Evolutionary conservation across 2,329 filamentous ascomycete genomes (phyloP), one percentile per base, ranked within the genome.

Genomic region (Xylariomycetidae sp.): DNA sequence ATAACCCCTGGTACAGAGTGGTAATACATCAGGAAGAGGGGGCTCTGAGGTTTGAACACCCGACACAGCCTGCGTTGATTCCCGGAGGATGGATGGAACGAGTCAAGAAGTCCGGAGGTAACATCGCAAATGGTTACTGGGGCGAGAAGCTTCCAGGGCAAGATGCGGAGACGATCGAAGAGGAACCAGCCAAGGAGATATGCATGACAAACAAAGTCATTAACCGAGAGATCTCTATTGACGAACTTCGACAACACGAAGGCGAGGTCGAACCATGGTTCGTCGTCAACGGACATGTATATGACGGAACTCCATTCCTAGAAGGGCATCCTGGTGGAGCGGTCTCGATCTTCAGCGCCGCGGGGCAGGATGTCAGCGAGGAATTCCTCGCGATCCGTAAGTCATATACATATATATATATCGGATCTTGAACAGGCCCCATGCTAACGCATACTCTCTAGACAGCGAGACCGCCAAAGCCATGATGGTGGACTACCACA

Each of bases 81-180:
- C 72, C 83, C 0, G 85, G 85, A 11, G 89, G 89, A 0, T 96
- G 89, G 89, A 95, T 96, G 89, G 88, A 94, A 51, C 72, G 82
- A 12, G 82, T 92, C 16, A 95, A 94, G 60, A 88, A 86, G 44
- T 69, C 71, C 1, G 88, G 89, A 2, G 87, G 88, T 0, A 80
- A 94, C 51, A 65, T 95, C 13, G 67, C 72, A 6, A 94, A 94
- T 46, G 85, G 86, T 1, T 82, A 80, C 51, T 95, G 89, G 88
- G 89, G 88, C 6, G 87, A 94, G 55, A 77, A 68, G 40, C 58
- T 78, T 23, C 67, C 70, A 3, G 76, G 74, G 1, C 71, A 72
- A 37, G 61, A 61, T 15, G 63, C 66, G 5, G 53, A 59, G 1
- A 46, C 50, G 3, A 57, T 56, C 18, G 57, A 63, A 3, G 65